Conservation (phyloP, 176 grass and related monocot genomes). For the Cenchrus americanus region DNA sequence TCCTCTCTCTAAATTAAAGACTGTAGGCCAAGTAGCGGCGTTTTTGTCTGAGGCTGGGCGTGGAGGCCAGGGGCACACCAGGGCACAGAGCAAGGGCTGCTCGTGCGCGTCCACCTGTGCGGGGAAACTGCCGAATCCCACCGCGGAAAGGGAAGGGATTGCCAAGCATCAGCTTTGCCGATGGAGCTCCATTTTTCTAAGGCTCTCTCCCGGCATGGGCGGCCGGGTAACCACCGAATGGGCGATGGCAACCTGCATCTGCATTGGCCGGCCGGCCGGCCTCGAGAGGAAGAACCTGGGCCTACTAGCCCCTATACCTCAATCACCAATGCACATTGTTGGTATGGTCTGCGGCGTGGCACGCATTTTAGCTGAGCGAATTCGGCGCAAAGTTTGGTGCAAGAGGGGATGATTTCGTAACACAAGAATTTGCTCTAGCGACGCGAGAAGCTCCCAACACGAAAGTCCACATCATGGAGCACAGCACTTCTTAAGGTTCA, state of each 20-base stretch:
- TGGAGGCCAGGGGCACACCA: not conserved
- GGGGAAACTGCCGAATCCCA: not conserved
- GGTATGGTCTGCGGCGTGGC: not conserved
- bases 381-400: not conserved
- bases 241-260: slow-evolving; percentile 24
- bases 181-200: not conserved
- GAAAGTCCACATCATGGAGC: not conserved
- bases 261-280: slow-evolving; percentile 2
- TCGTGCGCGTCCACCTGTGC: slow-evolving; percentile 18
- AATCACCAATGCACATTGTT: not conserved
- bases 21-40: not conserved
- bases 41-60: not conserved
- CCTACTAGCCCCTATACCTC: not conserved
- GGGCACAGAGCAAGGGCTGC: slow-evolving; percentile 26
- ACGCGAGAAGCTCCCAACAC: not conserved
- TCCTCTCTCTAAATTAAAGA: not conserved
- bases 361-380: not conserved
- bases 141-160: not conserved
- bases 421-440: not conserved
- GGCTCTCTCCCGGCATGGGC: not conserved
- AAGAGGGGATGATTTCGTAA: not conserved
- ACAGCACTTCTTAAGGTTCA: not conserved
- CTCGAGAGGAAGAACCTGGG: not conserved
- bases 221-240: not conserved
- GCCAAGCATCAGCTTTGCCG: not conserved